Evolutionary conservation across 2,329 filamentous ascomycete species (phyloP), one percentile per base, ranked within the genome.

Genomic region (Sordariomycetes sp.): DNA sequence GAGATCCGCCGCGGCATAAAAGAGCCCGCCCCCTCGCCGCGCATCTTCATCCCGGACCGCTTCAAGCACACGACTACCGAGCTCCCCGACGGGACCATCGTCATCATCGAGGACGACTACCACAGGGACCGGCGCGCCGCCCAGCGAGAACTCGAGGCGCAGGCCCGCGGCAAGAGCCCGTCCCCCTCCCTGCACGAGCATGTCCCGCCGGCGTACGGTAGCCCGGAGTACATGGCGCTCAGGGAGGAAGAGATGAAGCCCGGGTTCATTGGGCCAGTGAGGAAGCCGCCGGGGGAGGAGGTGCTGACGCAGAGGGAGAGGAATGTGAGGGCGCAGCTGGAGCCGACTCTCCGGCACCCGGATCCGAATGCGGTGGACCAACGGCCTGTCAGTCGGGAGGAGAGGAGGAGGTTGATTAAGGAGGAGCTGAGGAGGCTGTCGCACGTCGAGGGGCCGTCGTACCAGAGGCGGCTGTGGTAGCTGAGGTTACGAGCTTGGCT

Each of bases 1-100:
- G 85, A 86, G 63, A 78, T 96, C 35, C 87, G 92, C 64, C 75
- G 77, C 58, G 87, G 87, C 20, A 85, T 96, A 64, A 79, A 78
- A 62, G 66, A 76, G 61, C 69, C 74, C 65, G 72, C 66, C 10
- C 72, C 75, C 6, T 73, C 72, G 1, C 76, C 76, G 6, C 74
- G 75, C 59, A 70, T 75, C 52, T 75, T 76, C 64, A 67, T 80
- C 1, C 78, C 78, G 0, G 76, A 79, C 59, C 71, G 72, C 25
- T 79, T 80, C 65, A 70, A 72, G 58, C 65, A 71, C 34, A 66
- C 68, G 51, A 75, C 74, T 2, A 73, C 73, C 0, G 71, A 75
- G 59, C 71, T 79, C 0, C 67, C 70, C 1, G 76, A 80, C 61
- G 76, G 76, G 1, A 73, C 69, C 0, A 62, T 75, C 5, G 64